Base-by-base conservation (phyloP, 1,139 yeast genomes). In the Sugiyamaella neomexicana region DNA sequence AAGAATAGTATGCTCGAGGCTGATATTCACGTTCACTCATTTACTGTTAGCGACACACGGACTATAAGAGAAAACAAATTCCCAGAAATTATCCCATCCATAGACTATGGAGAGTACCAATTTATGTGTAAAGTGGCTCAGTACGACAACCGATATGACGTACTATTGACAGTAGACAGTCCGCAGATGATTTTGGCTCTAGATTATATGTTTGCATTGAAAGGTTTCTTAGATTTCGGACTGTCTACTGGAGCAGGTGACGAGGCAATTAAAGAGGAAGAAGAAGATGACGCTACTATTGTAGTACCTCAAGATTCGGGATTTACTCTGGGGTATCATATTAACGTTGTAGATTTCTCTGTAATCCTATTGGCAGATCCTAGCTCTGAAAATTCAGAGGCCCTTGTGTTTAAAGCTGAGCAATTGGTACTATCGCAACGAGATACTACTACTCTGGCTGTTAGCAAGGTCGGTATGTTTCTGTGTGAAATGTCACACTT, bases 351-450 rank as follows among this genome's bases (percentile, higher is more conserved):
- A n/a, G 85, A 89, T 55, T 86, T 95, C 0, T 87, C 96, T 0
- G 76, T 93, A 15, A 82, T 89, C 37, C 70, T 95, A 38, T 73
- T 95, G 50, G 96, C 97, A 0, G 89, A 91, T 67, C 89, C 97
- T 0, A 77, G 86, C 1, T 74, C 77, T 10, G 66, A 70, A 1
- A 80, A 84, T 59, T 82, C 96, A 0, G 96, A 91, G 63, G 99
- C 99, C 0, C 79, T 93, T 57, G 97, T 93, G 1, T 86, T 93
- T 71, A 88, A 89, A 62, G 83, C 90, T 15, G 95, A 86, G 55
- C 97, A 91, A 64, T 71, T 91, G 7, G 73, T 87, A 46, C 65
- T 89, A 2, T 80, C 93, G 0, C 83, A 87, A 58, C 90, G 87
- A 63, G 81, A 83, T 57, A 66, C 71, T 8, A 68, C 78, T 10